Evolutionary conservation across 345 rosid species (phyloP).

Genomic region (Toxicodendron radicans): DNA sequence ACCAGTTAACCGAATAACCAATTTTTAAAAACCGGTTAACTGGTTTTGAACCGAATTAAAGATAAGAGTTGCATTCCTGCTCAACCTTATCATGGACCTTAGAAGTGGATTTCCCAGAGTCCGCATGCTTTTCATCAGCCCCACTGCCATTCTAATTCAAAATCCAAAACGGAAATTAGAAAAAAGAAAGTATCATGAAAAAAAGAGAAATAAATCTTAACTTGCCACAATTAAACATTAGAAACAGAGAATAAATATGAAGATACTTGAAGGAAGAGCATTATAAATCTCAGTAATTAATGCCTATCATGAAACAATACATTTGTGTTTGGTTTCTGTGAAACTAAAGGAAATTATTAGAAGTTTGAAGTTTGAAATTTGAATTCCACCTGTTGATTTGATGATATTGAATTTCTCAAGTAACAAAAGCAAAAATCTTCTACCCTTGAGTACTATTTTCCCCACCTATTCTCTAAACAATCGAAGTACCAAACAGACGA

Average conservation of each 20-base stretch:
- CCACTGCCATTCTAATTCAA: slow-evolving; percentile 9
- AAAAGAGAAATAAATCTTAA: neutral
- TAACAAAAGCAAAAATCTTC: neutral
- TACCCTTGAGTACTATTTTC: neutral
- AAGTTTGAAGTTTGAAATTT: neutral
- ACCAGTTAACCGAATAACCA: too few relatives aligned
- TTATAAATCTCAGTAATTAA: slow-evolving; percentile 20
- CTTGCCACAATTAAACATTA: neutral
- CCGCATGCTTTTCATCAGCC: slow-evolving; percentile 12
- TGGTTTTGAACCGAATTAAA: too few relatives aligned
- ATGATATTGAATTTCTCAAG: neutral
- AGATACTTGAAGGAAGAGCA: neutral
- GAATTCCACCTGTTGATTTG: neutral
- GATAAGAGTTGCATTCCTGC: slow-evolving; percentile 28
- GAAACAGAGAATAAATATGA: neutral
- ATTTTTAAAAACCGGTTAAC: too few relatives aligned
- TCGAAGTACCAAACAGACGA: neutral
- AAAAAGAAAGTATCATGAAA: neutral
- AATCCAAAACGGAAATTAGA: neutral
- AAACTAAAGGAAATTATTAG: neutral
- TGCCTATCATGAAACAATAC: neutral
- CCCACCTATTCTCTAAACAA: too few relatives aligned
- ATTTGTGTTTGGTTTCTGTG: neutral
- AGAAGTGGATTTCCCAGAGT: slow-evolving; percentile 27
- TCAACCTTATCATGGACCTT: slow-evolving; percentile 29